phyloP scores from a whole-genome alignment of 2,329 filamentous ascomycete species.

The Tolypocladium nubicola region DNA sequence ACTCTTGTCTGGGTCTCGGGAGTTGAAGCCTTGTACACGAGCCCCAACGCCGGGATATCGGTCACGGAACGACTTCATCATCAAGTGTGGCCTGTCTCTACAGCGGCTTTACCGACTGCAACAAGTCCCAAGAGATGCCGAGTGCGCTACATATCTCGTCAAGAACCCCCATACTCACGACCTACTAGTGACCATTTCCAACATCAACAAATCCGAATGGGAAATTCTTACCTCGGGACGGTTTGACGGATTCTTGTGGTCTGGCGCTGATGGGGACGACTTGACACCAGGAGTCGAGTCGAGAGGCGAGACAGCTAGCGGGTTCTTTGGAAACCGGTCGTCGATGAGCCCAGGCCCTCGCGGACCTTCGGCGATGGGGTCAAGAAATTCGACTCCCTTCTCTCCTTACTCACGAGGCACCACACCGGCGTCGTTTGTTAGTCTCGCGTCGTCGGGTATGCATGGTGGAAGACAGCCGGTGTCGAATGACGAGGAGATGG shows the following conservation, averaged over 20 bases:
- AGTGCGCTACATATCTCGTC: conserved; percentile 76
- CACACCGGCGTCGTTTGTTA: conserved; percentile 51
- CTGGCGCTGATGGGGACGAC: conserved; percentile 64
- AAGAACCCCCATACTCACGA: conserved; percentile 76
- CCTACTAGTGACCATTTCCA: conserved; percentile 74
- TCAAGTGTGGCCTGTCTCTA: conserved; percentile 66
- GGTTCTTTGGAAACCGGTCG: conserved; percentile 26
- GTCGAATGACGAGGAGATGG: conserved; percentile 86
- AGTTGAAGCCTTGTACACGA: conserved; percentile 44
- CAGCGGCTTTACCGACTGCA: conserved; percentile 75
- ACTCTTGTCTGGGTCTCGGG: conserved; percentile 52
- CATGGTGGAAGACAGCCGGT: conserved; percentile 48
- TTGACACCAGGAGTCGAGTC: conserved; percentile 33
- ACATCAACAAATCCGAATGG: conserved; percentile 90
- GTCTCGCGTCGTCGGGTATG: conserved; percentile 36
- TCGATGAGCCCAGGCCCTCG: conserved; percentile 30
- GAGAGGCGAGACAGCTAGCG: conserved; percentile 40
- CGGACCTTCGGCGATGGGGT: conserved; percentile 29
- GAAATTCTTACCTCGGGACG: conserved; percentile 88
- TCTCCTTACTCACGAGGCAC: conserved; percentile 42
- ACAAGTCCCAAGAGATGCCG: conserved; percentile 68
- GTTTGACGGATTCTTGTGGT: conserved; percentile 93
- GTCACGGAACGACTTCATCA: conserved; percentile 60
- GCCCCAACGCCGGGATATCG: conserved; percentile 60
- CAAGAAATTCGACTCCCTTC: conserved; percentile 37